Evolutionary conservation across 352 stramenopile genomes (phyloP).

Genomic region (Blastocystis hominis): DNA sequence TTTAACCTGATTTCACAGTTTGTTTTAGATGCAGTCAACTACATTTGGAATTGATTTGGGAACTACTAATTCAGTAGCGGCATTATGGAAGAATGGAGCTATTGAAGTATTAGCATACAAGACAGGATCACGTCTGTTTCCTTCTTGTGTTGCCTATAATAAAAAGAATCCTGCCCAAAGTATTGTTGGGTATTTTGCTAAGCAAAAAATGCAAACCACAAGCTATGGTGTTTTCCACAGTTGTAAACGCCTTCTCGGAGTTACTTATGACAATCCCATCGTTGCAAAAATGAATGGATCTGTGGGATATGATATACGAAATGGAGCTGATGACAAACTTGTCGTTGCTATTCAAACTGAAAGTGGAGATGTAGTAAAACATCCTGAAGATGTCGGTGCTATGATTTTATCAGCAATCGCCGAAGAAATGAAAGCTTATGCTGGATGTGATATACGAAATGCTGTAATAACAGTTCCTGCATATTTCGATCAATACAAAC

Average conservation of each 20-base stretch:
- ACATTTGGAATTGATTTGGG: constrained; percentile 53
- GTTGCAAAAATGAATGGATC: not conserved
- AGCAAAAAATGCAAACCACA: not conserved
- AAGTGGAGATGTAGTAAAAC: not conserved
- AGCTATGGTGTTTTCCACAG: not conserved
- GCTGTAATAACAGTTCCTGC: constrained; percentile 62
- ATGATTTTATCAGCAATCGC: not conserved
- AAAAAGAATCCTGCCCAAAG: not conserved
- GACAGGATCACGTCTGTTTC: not conserved
- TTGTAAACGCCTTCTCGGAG: constrained; percentile 32
- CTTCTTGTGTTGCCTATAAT: constrained; percentile 16
- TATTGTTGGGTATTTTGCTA: not conserved
- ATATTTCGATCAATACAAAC: constrained; percentile 99
- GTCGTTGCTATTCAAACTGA: not conserved
- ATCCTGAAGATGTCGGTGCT: constrained; percentile 11
- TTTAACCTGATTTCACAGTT: too few relatives aligned
- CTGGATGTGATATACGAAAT: not conserved
- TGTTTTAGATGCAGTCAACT: not conserved
- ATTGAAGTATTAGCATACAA: not conserved
- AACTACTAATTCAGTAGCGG: constrained; percentile 38
- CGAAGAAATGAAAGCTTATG: not conserved
- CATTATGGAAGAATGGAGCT: not conserved
- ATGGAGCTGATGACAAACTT: constrained; percentile 33
- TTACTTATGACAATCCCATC: not conserved
- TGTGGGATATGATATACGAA: not conserved